Evolutionary conservation across 2,329 filamentous ascomycete species (phyloP).

Genomic region (Alternaria viburni): DNA sequence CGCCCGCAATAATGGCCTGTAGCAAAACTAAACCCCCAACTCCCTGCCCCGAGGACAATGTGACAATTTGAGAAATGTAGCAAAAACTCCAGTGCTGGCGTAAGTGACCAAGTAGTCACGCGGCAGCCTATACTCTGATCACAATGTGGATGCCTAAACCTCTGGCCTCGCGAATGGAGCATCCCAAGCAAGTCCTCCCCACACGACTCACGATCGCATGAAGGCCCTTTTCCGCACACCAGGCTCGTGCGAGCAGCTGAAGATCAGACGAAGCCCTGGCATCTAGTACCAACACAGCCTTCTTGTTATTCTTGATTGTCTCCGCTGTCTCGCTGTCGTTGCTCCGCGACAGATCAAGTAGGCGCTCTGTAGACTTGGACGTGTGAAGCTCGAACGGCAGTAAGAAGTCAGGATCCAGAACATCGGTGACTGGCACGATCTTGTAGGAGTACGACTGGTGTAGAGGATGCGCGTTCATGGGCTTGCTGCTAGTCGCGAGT

Average conservation of each 20-base stretch:
- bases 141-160: conserved; percentile 73
- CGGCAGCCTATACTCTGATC: conserved; percentile 47
- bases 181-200: conserved; percentile 73
- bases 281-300: conserved; percentile 52
- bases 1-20: conserved; percentile 6
- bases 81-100: background rate
- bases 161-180: conserved; percentile 76
- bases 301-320: conserved; percentile 24
- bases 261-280: conserved; percentile 66
- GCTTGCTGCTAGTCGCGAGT: conserved; percentile 17
- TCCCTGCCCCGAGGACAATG: background rate
- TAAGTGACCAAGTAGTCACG: background rate
- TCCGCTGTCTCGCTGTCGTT: conserved; percentile 16
- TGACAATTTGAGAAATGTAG: background rate
- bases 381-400: conserved; percentile 32
- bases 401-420: conserved; percentile 36
- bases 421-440: conserved; percentile 42
- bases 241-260: conserved; percentile 73
- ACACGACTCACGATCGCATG: conserved; percentile 74
- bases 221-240: conserved; percentile 76
- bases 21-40: background rate
- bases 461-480: conserved; percentile 48
- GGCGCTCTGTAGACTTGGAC: conserved; percentile 20
- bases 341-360: conserved; percentile 17
- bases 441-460: conserved; percentile 48